These are phyloP conservation scores for Pleurotus djamor DNA, from an alignment of 768 basidiomycete genomes.

Conservation along the genomic window DNA sequence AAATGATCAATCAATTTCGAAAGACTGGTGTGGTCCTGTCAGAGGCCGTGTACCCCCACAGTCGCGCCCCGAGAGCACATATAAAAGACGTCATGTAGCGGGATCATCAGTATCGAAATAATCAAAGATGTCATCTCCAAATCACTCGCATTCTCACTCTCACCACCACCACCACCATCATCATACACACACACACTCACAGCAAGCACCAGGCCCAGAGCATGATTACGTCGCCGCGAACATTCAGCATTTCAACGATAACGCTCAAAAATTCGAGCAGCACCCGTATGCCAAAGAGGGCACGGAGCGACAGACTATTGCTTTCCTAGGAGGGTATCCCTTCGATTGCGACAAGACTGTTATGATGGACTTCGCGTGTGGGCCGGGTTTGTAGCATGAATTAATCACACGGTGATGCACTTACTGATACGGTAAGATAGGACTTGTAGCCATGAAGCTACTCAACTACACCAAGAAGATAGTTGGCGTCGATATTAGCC, in stretches of 20 bases:
- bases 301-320: slow-evolving; percentile 30
- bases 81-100: not conserved
- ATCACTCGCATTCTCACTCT: not conserved
- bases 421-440: too few relatives aligned
- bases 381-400: slow-evolving; percentile 61
- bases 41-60: not conserved
- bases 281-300: slow-evolving; percentile 17
- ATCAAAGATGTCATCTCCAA: not conserved
- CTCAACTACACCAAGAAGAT: slow-evolving; percentile 58
- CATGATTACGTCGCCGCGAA: slow-evolving; percentile 31
- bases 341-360: slow-evolving; percentile 57
- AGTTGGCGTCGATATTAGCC: slow-evolving; percentile 76
- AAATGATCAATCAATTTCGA: not conserved
- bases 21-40: not conserved
- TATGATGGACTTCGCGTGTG: slow-evolving; percentile 76
- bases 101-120: not conserved
- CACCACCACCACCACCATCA: not conserved
- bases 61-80: not conserved
- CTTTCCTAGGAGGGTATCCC: slow-evolving; percentile 34
- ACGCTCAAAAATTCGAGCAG: slow-evolving; percentile 15
- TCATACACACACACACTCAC: not conserved
- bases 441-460: slow-evolving; percentile 58
- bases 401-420: too few relatives aligned
- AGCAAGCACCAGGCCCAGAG: not conserved
- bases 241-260: slow-evolving; percentile 30